Percentiles rank a stretch among this genome's conserved stretches.
Evolutionary conservation across 371 early-diverging fungal species (phyloP).

Genomic region (Apophysomyces ossiformis): DNA sequence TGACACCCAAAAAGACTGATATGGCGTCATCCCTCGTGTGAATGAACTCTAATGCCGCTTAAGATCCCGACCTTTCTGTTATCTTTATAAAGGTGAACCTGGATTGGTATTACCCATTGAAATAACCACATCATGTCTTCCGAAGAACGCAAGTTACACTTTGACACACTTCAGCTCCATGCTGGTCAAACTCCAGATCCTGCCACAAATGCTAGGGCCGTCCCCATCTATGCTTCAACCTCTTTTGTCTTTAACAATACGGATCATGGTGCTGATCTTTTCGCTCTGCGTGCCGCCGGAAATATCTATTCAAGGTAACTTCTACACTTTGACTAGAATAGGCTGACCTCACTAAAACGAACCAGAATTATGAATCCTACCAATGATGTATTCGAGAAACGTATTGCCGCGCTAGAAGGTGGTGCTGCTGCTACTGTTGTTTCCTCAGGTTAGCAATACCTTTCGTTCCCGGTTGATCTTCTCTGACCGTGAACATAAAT

Average conservation of each 20-base stretch:
- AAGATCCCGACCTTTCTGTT: neutral
- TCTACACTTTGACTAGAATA: neutral
- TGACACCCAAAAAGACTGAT: neutral
- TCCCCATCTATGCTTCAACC: slow-evolving; percentile 88
- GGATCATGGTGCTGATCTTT: slow-evolving; percentile 80
- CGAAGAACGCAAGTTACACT: slow-evolving; percentile 47
- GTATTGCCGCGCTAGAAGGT: slow-evolving; percentile 88
- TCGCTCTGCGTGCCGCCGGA: slow-evolving; percentile 68
- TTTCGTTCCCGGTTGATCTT: neutral
- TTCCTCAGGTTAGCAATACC: slow-evolving; percentile 50
- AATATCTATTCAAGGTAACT: slow-evolving; percentile 79
- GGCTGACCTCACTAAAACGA: no score
- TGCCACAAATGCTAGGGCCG: slow-evolving; percentile 81
- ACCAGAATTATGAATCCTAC: slow-evolving; percentile 78
- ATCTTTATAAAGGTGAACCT: neutral
- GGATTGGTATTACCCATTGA: neutral
- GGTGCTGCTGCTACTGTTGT: slow-evolving; percentile 67
- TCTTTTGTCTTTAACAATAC: slow-evolving; percentile 79
- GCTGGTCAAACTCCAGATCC: slow-evolving; percentile 77
- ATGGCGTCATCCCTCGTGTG: slow-evolving; percentile 1
- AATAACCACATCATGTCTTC: neutral
- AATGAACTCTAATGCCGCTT: neutral
- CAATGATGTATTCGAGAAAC: slow-evolving; percentile 85
- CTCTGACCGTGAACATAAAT: slow-evolving; percentile 38
- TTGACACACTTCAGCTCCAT: slow-evolving; percentile 93